phyloP scores from a whole-genome alignment of 1,284 basidiomycete species.

The Coniophora puteana region DNA sequence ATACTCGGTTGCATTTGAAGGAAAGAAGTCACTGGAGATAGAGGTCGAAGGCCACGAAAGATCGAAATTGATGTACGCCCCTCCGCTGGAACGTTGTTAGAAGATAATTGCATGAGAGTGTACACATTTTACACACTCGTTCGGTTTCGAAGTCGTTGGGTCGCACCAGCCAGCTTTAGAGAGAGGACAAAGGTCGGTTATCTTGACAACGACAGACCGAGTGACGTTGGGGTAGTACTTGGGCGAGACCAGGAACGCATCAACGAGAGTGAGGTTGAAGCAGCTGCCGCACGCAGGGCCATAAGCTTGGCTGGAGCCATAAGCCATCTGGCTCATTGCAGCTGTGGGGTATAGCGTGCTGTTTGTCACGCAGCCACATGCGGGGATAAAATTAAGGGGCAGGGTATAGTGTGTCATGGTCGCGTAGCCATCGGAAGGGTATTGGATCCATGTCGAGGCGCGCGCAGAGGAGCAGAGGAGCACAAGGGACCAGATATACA shows the following conservation, averaged over 20 bases:
- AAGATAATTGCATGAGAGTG: not conserved
- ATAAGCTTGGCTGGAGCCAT: constrained; percentile 67
- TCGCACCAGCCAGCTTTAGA: constrained; percentile 63
- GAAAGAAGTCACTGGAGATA: constrained; percentile 69
- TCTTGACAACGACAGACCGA: constrained; percentile 65
- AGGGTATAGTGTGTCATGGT: constrained; percentile 64
- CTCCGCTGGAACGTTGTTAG: constrained; percentile 53
- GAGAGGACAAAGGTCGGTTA: constrained; percentile 71
- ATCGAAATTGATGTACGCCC: constrained; percentile 70
- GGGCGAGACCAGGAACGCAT: constrained; percentile 62
- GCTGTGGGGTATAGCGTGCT: constrained; percentile 76
- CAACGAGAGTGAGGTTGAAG: constrained; percentile 70
- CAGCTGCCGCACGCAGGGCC: constrained; percentile 73
- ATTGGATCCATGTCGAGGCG: constrained; percentile 52
- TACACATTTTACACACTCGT: constrained; percentile 43
- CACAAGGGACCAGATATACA: too few relatives aligned
- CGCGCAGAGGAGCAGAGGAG: not conserved
- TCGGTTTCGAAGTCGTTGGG: constrained; percentile 54
- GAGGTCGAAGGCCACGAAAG: constrained; percentile 70
- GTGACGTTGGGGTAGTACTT: constrained; percentile 62
- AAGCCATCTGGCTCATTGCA: constrained; percentile 73
- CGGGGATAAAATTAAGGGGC: constrained; percentile 52
- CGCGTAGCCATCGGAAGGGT: constrained; percentile 48
- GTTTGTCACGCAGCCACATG: constrained; percentile 61
- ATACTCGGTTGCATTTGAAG: constrained; percentile 58